Evolutionary conservation across 352 stramenopile genomes (phyloP).

Genomic region (Pythium sp.): DNA sequence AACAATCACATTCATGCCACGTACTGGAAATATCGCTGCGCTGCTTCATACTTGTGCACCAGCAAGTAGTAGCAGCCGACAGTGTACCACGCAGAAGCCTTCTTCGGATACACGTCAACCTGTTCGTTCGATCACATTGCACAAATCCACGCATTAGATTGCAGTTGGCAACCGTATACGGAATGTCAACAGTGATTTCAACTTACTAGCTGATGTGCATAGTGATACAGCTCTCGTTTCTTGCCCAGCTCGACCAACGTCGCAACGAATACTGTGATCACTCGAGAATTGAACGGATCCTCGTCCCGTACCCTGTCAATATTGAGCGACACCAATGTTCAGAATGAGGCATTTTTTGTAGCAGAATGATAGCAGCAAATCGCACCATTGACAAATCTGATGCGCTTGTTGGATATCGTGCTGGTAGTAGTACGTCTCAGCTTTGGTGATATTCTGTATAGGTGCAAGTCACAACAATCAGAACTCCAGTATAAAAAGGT

Average conservation of each 20-base stretch:
- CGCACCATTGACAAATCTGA: constrained; percentile 74
- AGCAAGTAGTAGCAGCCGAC: constrained; percentile 96
- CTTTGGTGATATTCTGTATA: constrained; percentile 66
- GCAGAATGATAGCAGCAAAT: background rate
- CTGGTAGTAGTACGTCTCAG: constrained; percentile 84
- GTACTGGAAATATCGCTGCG: constrained; percentile 95
- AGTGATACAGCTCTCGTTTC: constrained; percentile 94
- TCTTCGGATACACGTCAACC: constrained; percentile 93
- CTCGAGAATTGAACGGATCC: constrained; percentile 81
- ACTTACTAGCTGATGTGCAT: constrained; percentile 92
- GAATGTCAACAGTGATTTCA: background rate
- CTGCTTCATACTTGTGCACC: constrained; percentile 92
- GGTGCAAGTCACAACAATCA: background rate
- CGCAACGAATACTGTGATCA: constrained; percentile 84
- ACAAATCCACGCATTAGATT: background rate
- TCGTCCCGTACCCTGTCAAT: constrained; percentile 50
- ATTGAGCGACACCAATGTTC: background rate
- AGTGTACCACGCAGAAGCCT: constrained; percentile 93
- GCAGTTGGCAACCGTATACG: background rate
- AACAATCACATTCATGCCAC: constrained; percentile 13
- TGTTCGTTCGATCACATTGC: constrained; percentile 15
- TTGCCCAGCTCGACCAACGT: constrained; percentile 90
- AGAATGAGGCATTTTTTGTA: background rate
- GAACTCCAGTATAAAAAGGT: constrained; percentile 3
- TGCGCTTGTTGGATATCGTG: constrained; percentile 80